Evolutionary conservation across 2,329 filamentous ascomycete genomes (phyloP).

Genomic region (Stenocarpella maydis): DNA sequence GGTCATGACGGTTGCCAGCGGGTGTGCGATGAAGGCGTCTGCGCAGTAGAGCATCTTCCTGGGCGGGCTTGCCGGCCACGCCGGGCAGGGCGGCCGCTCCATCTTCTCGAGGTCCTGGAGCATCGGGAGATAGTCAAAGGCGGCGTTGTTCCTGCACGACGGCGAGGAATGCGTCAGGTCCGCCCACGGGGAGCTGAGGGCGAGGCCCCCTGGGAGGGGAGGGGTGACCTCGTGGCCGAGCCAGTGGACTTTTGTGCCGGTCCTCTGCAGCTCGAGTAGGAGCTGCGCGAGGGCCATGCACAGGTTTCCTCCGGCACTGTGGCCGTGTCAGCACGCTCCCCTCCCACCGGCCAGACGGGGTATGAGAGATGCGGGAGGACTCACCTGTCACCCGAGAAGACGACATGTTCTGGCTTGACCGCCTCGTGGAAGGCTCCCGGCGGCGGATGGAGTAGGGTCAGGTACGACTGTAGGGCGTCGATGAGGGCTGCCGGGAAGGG

Average conservation of each 20-base stretch:
- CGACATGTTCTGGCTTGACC: conserved; percentile 70
- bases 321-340: neutral
- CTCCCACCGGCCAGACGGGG: too few species aligned
- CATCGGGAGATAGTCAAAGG: conserved; percentile 71
- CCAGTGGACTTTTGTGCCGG: conserved; percentile 61
- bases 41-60: conserved; percentile 63
- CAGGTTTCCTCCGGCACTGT: conserved; percentile 77
- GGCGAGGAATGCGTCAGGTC: conserved; percentile 73
- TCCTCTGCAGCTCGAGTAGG: conserved; percentile 67
- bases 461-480: conserved; percentile 76
- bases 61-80: conserved; percentile 66
- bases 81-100: conserved; percentile 53
- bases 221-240: conserved; percentile 65
- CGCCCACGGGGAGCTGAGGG: conserved; percentile 73
- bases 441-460: conserved; percentile 77
- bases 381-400: conserved; percentile 75
- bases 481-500: conserved; percentile 79
- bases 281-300: conserved; percentile 72
- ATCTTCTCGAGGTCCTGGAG: conserved; percentile 44
- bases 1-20: conserved; percentile 71
- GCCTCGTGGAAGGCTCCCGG: conserved; percentile 71
- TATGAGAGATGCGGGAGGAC: conserved; percentile 25
- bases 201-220: conserved; percentile 72
- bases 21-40: conserved; percentile 67
- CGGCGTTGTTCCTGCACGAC: conserved; percentile 58